Evolutionary conservation across 495 filamentous ascomycete species (phyloP), one percentile per base, ranked within the genome.

Genomic region (Talaromyces ruber): DNA sequence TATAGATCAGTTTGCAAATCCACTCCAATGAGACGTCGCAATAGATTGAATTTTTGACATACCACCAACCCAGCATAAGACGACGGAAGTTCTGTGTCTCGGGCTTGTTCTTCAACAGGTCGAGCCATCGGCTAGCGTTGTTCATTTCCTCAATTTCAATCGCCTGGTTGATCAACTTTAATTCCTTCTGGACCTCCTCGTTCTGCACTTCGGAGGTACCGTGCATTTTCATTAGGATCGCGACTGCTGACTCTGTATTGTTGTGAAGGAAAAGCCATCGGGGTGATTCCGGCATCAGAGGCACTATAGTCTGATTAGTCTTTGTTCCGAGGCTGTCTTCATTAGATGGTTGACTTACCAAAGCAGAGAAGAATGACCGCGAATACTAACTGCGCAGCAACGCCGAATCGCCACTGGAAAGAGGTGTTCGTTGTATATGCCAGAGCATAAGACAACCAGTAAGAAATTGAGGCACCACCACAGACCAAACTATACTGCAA

Each of bases 231-330:
- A 59, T 63, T 7, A 63, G 18, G 24, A 47, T 24, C 0, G 56
- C n/a, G 3, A 63, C 14, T 22, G 55, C 29, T 18, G 55, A 28
- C 9, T 63, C 55, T 2, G 61, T 12, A 4, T 47, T 30, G 30
- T 11, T 59, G 9, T 63, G 53, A 14, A 59, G 25, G 37, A 63
- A 59, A 6, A 63, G 61, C 61, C 61, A 63, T 59, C 61, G 30
- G 4, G 61, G 61, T 21, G 61, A 63, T 45, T 59, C 61, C 8
- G 61, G 54, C 61, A 63, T 63, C 1, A 55, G 30, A 22, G 61
- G 61, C 22, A 34, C 30, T 34, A 3, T 34, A 12, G 3, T 12
- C 9, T 34, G 4, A 3, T 34, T 34, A 34, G 30, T 12, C 9
- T 1, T 12, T 12, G 30, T 8, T n/a, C n/a, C n/a, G 12, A 34